Conservation (phyloP, 805 yeast species). For the Saturnispora halmiae region DNA sequence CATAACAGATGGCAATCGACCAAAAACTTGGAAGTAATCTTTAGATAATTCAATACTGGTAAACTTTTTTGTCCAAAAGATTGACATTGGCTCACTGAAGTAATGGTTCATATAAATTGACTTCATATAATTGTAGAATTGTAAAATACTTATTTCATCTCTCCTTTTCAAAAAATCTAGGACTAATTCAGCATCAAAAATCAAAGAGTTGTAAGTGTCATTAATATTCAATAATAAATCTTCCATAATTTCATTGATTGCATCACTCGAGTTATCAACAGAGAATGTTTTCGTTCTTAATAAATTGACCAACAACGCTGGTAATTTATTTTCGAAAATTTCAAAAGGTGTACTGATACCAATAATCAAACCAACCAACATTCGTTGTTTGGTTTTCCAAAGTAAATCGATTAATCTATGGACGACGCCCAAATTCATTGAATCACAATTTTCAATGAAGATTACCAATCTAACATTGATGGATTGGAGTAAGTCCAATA, state of each 20-base stretch:
- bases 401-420: slow-evolving; percentile 21
- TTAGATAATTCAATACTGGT: slow-evolving; percentile 18
- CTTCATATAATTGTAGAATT: slow-evolving; percentile 26
- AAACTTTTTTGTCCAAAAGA: slow-evolving; percentile 27
- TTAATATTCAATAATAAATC: slow-evolving; percentile 25
- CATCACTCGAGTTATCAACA: slow-evolving; percentile 26
- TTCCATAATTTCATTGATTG: slow-evolving; percentile 27
- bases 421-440: slow-evolving; percentile 22
- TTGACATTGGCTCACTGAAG: slow-evolving; percentile 27
- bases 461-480: slow-evolving; percentile 18
- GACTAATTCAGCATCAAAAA: slow-evolving; percentile 26
- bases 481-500: slow-evolving; percentile 15
- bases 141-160: slow-evolving; percentile 23
- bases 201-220: slow-evolving; percentile 26
- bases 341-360: slow-evolving; percentile 30
- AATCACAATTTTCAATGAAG: slow-evolving; percentile 30
- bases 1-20: slow-evolving; percentile 24
- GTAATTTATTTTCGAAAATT: slow-evolving; percentile 29
- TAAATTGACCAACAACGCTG: slow-evolving; percentile 19
- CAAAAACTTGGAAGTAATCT: slow-evolving; percentile 23
- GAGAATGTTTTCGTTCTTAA: slow-evolving; percentile 23
- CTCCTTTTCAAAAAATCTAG: slow-evolving; percentile 22
- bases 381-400: slow-evolving; percentile 16
- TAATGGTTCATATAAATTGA: slow-evolving; percentile 29
- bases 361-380: slow-evolving; percentile 21